These are phyloP conservation scores for Fraxinus sp. DNA, from an alignment of 305 asterid species.

Conservation along the genomic window DNA sequence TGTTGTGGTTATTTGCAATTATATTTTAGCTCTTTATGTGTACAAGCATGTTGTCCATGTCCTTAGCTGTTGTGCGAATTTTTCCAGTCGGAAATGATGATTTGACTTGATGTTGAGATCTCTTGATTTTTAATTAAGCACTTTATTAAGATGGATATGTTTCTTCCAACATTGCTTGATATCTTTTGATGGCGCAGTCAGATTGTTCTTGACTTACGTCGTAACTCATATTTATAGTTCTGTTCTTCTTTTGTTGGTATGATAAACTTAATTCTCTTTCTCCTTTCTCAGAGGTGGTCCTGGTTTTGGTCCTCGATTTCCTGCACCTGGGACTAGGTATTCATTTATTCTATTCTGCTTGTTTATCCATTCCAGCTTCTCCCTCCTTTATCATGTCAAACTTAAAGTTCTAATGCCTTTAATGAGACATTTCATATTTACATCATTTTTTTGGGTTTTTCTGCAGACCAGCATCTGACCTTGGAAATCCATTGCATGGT, in stretches of 20 bases:
- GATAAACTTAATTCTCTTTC: slow-evolving; percentile 5
- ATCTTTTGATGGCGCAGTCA: background rate
- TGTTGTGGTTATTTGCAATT: slow-evolving; percentile 9
- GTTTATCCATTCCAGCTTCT: slow-evolving; percentile 13
- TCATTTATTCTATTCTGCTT: slow-evolving; percentile 7
- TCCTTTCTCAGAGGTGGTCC: slow-evolving; percentile 52
- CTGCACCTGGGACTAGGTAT: slow-evolving; percentile 69
- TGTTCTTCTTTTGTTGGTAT: background rate
- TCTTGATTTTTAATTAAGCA: background rate
- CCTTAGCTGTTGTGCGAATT: background rate
- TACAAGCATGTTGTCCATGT: slow-evolving; percentile 3
- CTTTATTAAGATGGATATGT: background rate
- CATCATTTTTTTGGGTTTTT: slow-evolving; percentile 10
- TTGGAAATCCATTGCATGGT: slow-evolving; percentile 46
- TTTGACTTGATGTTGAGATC: background rate
- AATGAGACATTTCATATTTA: slow-evolving; percentile 6
- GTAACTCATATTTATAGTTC: background rate
- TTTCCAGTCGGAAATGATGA: background rate
- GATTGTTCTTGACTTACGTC: background rate
- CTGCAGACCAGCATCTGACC: slow-evolving; percentile 48
- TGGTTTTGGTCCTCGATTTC: slow-evolving; percentile 53
- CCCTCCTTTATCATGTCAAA: background rate
- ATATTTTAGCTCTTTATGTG: slow-evolving; percentile 2
- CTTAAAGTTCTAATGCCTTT: background rate
- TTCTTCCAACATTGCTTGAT: background rate